phyloP scores from a whole-genome alignment of 441 rosid genomes.

The Metrosideros polymorpha region DNA sequence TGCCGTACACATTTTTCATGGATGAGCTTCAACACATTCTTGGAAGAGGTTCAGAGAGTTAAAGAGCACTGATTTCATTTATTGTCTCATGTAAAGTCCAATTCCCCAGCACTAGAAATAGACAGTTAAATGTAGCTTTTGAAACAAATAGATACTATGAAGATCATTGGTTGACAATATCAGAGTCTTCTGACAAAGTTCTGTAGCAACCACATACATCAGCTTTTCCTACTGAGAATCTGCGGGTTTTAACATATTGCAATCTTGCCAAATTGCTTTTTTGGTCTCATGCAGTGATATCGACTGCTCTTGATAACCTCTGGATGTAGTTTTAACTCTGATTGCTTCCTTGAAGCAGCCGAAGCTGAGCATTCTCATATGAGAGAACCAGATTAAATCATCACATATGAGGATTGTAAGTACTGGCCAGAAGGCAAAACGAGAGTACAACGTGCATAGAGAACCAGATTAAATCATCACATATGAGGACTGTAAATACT shows the following conservation, averaged over 20 bases:
- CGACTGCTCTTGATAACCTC: background rate
- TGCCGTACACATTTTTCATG: background rate
- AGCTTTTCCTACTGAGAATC: background rate
- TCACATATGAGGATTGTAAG: background rate
- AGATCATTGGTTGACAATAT: background rate
- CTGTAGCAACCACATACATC: background rate
- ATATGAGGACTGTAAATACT: background rate
- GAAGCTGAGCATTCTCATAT: background rate
- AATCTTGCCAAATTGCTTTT: background rate
- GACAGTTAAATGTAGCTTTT: background rate
- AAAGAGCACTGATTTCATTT: background rate
- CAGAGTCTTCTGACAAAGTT: background rate
- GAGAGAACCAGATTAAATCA: background rate
- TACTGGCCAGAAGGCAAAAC: background rate
- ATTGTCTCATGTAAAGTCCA: background rate
- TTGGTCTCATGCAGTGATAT: background rate
- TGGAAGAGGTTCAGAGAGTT: background rate
- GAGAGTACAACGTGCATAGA: background rate
- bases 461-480: background rate
- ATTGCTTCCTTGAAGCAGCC: background rate
- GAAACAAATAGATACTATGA: background rate
- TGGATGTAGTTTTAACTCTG: background rate
- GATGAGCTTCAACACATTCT: background rate
- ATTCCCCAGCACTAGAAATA: background rate
- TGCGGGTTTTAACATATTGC: background rate